These are phyloP conservation scores for Syzygium jambos DNA, from an alignment of 345 rosid species.

Conservation along the genomic window DNA sequence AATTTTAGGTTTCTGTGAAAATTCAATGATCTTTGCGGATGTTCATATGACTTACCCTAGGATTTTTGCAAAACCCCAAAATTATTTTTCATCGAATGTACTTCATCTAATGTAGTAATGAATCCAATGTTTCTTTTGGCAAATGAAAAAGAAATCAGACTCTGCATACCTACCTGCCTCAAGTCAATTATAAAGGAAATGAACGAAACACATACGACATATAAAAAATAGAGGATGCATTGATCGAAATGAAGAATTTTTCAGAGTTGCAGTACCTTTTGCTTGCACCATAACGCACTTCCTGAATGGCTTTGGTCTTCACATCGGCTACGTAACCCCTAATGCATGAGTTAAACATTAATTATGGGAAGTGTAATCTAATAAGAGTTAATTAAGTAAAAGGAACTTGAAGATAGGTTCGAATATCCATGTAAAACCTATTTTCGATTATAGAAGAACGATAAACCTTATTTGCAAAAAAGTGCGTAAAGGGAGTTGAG, in stretches of 20 bases:
- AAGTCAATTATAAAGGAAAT: background rate
- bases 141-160: too few relatives aligned
- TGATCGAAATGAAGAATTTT: too few relatives aligned
- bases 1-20: too few relatives aligned
- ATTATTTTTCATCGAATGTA: too few relatives aligned
- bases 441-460: background rate
- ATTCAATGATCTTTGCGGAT: too few relatives aligned
- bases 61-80: too few relatives aligned
- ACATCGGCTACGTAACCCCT: constrained; percentile 13
- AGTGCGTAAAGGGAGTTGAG: constrained; percentile 13
- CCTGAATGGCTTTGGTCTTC: constrained; percentile 8
- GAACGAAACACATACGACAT: background rate
- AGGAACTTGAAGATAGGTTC: background rate
- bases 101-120: background rate
- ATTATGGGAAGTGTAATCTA: background rate
- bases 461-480: too few relatives aligned
- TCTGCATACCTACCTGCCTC: too few relatives aligned
- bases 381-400: background rate
- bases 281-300: background rate
- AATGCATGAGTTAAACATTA: background rate
- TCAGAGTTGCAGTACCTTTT: background rate
- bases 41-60: background rate
- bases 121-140: background rate
- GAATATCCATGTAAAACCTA: background rate
- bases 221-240: background rate